These are phyloP conservation scores for Mortierella polycephala DNA, from an alignment of 371 early-diverging fungal genomes.

Conservation along the genomic window DNA sequence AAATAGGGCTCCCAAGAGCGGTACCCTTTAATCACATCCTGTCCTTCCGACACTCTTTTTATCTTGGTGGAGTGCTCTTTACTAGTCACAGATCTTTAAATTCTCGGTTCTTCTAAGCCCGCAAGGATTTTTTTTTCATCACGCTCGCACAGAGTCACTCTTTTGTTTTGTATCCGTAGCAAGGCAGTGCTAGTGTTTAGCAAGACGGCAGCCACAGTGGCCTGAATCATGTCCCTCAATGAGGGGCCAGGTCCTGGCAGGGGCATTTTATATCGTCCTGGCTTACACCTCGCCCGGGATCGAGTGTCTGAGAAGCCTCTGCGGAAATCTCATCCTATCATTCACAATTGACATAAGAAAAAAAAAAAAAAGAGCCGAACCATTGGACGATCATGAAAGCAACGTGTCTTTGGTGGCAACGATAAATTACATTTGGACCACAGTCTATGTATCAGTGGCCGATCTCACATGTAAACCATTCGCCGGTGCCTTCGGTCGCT, in stretches of 20 bases:
- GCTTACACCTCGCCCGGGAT: conserved; percentile 51
- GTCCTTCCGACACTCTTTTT: too few relatives aligned
- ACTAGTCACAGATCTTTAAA: conserved; percentile 4
- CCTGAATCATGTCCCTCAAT: conserved; percentile 28
- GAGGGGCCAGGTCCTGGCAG: conserved; percentile 48
- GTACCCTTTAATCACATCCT: not conserved
- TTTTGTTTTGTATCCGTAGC: conserved; percentile 36
- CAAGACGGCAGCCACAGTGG: conserved; percentile 46
- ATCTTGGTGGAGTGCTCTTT: not conserved
- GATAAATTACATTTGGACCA: not conserved
- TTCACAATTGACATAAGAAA: not conserved
- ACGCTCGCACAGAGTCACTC: conserved; percentile 55
- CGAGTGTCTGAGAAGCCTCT: conserved; percentile 52
- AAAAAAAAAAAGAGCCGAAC: not conserved
- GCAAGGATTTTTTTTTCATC: conserved; percentile 15
- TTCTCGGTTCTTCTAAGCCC: not conserved
- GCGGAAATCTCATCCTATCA: conserved; percentile 22
- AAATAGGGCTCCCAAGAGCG: too few relatives aligned
- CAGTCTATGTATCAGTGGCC: not conserved
- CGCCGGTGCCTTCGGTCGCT: conserved; percentile 31
- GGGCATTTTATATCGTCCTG: conserved; percentile 50
- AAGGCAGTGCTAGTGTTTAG: conserved; percentile 51
- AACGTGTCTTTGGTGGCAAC: too few relatives aligned
- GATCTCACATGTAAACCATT: conserved; percentile 46
- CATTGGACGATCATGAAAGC: not conserved